Evolutionary conservation across 805 yeast species (phyloP).

Genomic region (Grigorovia jiainica): DNA sequence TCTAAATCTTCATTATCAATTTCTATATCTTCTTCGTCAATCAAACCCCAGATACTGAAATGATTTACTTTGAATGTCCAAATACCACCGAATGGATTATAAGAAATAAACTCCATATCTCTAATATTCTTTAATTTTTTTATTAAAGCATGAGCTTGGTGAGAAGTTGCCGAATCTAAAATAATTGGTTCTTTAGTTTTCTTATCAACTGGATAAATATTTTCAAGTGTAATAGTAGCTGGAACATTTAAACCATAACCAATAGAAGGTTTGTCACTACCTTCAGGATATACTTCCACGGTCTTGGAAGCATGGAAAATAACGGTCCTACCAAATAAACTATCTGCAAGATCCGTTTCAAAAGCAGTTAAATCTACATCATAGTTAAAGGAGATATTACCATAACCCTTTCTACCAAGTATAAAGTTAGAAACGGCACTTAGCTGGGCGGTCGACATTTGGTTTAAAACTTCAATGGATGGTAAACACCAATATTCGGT

Average conservation of each 20-base stretch:
- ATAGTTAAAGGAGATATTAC: slow-evolving; percentile 53
- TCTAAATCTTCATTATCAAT: slow-evolving; percentile 40
- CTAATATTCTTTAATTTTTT: slow-evolving; percentile 41
- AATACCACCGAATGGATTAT: slow-evolving; percentile 60
- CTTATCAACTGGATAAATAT: slow-evolving; percentile 41
- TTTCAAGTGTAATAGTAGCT: slow-evolving; percentile 60
- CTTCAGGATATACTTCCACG: slow-evolving; percentile 56
- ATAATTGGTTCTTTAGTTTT: slow-evolving; percentile 20
- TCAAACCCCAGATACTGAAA: slow-evolving; percentile 89
- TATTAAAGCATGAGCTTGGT: slow-evolving; percentile 39
- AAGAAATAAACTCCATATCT: slow-evolving; percentile 75
- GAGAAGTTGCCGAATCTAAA: slow-evolving; percentile 27
- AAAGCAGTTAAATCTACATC: slow-evolving; percentile 63
- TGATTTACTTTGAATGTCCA: slow-evolving; percentile 84
- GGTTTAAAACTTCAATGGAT: slow-evolving; percentile 39
- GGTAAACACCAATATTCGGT: slow-evolving; percentile 69
- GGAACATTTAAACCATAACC: slow-evolving; percentile 72
- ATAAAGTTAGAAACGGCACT: slow-evolving; percentile 51
- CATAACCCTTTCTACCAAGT: slow-evolving; percentile 58
- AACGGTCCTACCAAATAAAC: slow-evolving; percentile 35
- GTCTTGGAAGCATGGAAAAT: slow-evolving; percentile 39
- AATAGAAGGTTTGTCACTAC: slow-evolving; percentile 42
- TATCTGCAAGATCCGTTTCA: slow-evolving; percentile 29
- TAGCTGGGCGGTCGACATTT: slow-evolving; percentile 38
- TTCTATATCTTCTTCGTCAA: slow-evolving; percentile 53